A percentile compares a stretch with the other conserved stretches of the same genome.
These are phyloP conservation scores for Trypanosoma boissoni DNA, from an alignment of 208 protist genomes.

Conservation along the genomic window DNA sequence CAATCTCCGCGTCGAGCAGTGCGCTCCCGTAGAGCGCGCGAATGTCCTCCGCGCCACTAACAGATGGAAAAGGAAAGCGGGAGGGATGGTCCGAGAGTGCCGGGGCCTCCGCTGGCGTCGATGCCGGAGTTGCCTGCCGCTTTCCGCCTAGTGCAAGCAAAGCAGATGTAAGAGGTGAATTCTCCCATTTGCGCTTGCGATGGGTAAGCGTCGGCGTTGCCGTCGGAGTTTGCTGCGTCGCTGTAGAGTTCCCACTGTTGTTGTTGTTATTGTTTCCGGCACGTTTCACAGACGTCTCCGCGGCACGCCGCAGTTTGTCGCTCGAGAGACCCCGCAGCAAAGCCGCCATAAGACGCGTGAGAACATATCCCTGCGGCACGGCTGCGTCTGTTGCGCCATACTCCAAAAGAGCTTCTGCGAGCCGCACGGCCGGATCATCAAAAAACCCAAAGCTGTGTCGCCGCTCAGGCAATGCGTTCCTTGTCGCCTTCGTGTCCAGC, in stretches of 20 bases:
- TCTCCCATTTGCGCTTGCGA: constrained; percentile 4
- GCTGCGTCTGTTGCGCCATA: constrained; percentile 25
- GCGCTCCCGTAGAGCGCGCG: constrained; percentile 52
- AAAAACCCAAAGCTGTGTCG: constrained; percentile 5
- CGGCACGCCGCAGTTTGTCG: constrained; percentile 22
- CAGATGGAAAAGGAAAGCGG: constrained; percentile 62
- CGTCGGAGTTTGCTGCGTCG: neutral
- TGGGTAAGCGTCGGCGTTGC: neutral
- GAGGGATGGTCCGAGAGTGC: constrained; percentile 53
- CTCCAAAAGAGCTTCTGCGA: constrained; percentile 22
- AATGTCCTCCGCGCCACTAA: constrained; percentile 54
- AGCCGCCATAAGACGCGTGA: constrained; percentile 64
- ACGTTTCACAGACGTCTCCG: neutral
- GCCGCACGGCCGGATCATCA: constrained; percentile 22
- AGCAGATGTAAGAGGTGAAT: too few species aligned
- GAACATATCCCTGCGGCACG: constrained; percentile 36
- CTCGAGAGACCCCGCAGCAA: constrained; percentile 32
- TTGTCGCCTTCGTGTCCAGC: neutral
- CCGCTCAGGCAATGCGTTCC: neutral
- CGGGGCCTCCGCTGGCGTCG: neutral
- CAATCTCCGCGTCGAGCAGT: constrained; percentile 60
- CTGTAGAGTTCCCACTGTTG: neutral
- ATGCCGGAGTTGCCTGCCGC: too few species aligned
- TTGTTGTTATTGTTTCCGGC: neutral
- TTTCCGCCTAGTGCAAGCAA: too few species aligned